phyloP scores from a whole-genome alignment of 805 yeast genomes.

The Ogataea parapolymorpha region DNA sequence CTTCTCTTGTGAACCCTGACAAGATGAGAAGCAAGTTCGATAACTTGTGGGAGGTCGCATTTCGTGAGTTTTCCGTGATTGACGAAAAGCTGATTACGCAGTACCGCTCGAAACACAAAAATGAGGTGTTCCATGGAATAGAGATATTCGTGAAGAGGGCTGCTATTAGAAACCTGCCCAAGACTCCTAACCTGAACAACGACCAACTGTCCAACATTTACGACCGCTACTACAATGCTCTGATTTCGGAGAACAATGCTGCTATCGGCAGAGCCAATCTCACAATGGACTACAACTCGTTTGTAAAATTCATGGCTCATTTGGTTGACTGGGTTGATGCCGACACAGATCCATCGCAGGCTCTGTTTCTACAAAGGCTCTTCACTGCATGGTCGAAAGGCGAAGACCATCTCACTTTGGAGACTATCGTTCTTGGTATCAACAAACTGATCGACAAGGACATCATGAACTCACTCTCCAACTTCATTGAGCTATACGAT shows the following conservation, averaged over 20 bases:
- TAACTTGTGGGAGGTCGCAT: conserved; percentile 85
- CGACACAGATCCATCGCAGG: conserved; percentile 33
- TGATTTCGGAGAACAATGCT: conserved; percentile 57
- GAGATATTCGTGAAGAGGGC: conserved; percentile 90
- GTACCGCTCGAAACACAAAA: conserved; percentile 67
- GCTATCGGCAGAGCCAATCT: conserved; percentile 62
- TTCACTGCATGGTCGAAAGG: conserved; percentile 69
- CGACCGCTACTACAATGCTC: conserved; percentile 77
- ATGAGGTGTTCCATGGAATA: conserved; percentile 77
- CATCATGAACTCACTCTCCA: conserved; percentile 72
- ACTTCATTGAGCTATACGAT: conserved; percentile 77
- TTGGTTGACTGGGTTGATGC: conserved; percentile 71
- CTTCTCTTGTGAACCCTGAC: conserved; percentile 60
- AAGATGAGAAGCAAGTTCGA: conserved; percentile 80
- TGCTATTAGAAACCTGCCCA: conserved; percentile 81
- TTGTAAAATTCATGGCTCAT: conserved; percentile 70
- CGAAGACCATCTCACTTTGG: conserved; percentile 58
- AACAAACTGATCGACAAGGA: conserved; percentile 68
- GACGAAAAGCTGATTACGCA: conserved; percentile 70
- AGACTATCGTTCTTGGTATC: conserved; percentile 70
- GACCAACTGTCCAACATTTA: conserved; percentile 69
- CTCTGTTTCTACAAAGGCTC: conserved; percentile 56
- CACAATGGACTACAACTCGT: conserved; percentile 70
- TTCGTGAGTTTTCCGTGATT: conserved; percentile 80
- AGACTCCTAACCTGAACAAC: conserved; percentile 55